Base-by-base conservation (phyloP, 768 basidiomycete species). In the Trametes gibbosa region DNA sequence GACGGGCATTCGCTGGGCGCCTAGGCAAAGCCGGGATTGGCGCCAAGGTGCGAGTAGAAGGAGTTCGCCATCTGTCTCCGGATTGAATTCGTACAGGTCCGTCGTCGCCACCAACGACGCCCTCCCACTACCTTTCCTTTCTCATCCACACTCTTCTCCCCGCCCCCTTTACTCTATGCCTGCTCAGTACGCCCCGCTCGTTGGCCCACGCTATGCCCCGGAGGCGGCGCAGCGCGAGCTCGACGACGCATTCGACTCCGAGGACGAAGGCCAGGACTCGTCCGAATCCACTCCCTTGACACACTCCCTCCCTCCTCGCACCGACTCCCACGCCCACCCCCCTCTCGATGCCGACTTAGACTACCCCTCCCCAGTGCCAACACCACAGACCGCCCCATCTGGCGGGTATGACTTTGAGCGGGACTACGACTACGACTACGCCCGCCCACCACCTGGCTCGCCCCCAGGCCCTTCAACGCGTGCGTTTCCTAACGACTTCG, bases 361-460 rank as follows among this genome's bases (percentile, higher is more conserved):
- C 3, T 66, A 62, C 13, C 59, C 62, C 9, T 34, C 63, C 7
- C 61, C 53, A 10, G 34, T 55, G 58, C 47, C 58, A 39, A 72
- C 73, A 43, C 62, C 29, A 25, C 39, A 58, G 61, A 64, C 81
- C n/a, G n/a, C n/a, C n/a, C n/a, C n/a, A n/a, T n/a, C n/a, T 14
- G 81, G 80, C 25, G 71, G 75, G 2, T 91, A 91, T 73, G 88
- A 93, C 71, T 94, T 93, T 69, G 92, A 94, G 70, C 79, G 88
- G 24, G 84, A 86, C 58, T 89, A 87, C 67, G 55, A 61, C 42
- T 48, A 50, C 42, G 86, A 89, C 66, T 83, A 81, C 56, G 75
- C 69, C 63, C 78, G 76, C 37, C 89, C 90, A 1, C 91, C 91
- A 1, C 89, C 91, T 4, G 90, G 90, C 39, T 89, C 89, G 0